These are phyloP conservation scores for Colletotrichum orbiculare DNA, from an alignment of 2,329 filamentous ascomycete genomes.

Conservation along the genomic window DNA sequence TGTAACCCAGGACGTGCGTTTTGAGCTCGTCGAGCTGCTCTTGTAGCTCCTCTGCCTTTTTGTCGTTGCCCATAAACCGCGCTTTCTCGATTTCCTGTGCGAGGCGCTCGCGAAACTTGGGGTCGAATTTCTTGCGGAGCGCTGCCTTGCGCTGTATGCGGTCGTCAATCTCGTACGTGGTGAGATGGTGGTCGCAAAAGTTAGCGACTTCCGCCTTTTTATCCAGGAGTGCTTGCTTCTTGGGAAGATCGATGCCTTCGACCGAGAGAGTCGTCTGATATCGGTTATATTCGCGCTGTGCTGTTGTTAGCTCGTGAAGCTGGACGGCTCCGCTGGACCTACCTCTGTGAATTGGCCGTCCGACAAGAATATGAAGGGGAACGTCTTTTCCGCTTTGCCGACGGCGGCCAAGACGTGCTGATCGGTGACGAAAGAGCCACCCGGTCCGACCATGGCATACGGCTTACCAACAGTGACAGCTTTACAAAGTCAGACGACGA, in stretches of 20 bases:
- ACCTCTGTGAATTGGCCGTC: slow-evolving; percentile 88
- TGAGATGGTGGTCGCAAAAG: slow-evolving; percentile 84
- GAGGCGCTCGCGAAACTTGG: slow-evolving; percentile 75
- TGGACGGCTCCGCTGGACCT: slow-evolving; percentile 42
- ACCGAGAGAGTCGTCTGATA: slow-evolving; percentile 80
- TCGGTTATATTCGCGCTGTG: slow-evolving; percentile 79
- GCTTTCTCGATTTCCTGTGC: slow-evolving; percentile 75
- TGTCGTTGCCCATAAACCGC: slow-evolving; percentile 70
- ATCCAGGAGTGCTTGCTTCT: slow-evolving; percentile 72
- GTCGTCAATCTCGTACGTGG: slow-evolving; percentile 81
- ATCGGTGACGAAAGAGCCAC: slow-evolving; percentile 83
- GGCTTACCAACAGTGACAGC: slow-evolving; percentile 82
- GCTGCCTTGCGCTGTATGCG: slow-evolving; percentile 79
- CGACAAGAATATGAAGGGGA: slow-evolving; percentile 91
- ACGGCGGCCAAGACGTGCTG: slow-evolving; percentile 86
- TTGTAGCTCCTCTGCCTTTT: slow-evolving; percentile 64
- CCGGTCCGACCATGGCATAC: slow-evolving; percentile 84
- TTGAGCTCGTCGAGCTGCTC: slow-evolving; percentile 72
- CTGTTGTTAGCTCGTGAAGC: background rate
- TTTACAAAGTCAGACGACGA: slow-evolving; percentile 50
- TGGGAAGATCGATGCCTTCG: slow-evolving; percentile 79
- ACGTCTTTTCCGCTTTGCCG: slow-evolving; percentile 85
- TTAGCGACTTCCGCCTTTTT: slow-evolving; percentile 86
- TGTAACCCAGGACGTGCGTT: slow-evolving; percentile 78
- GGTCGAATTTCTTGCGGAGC: slow-evolving; percentile 73